Evolutionary conservation across 352 stramenopile species (phyloP).

Genomic region (Chrysophaeum taylorii): DNA sequence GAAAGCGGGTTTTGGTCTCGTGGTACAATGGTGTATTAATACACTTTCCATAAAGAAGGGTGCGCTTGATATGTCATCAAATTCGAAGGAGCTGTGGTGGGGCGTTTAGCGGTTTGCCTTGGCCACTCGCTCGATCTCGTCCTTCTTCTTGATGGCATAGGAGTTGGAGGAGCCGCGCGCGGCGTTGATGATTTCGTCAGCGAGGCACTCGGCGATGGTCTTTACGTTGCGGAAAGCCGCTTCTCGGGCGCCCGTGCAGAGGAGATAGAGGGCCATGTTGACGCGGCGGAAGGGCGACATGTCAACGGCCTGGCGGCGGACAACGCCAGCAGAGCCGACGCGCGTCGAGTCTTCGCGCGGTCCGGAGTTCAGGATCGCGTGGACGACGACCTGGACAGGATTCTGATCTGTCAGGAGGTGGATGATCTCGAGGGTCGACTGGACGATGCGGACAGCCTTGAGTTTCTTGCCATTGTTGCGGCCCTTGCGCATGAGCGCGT

Average conservation of each 20-base stretch:
- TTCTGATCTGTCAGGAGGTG: constrained; percentile 98
- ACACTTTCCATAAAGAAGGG: too few species aligned
- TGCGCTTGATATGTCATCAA: too few species aligned
- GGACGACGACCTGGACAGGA: constrained; percentile 88
- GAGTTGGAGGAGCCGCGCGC: constrained; percentile 98
- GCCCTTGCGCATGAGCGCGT: constrained; percentile 95
- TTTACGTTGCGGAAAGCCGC: constrained; percentile 99
- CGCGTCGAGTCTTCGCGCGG: constrained; percentile 98
- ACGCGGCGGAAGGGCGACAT: constrained; percentile 97
- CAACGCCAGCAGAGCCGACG: constrained; percentile 95
- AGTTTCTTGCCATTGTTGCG: constrained; percentile 99
- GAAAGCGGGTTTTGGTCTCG: too few species aligned
- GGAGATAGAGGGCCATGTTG: constrained; percentile 97
- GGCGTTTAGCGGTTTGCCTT: constrained; percentile 99
- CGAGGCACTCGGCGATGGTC: constrained; percentile 97
- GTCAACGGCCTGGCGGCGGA: constrained; percentile 98
- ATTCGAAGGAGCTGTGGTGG: too few species aligned
- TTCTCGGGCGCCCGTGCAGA: constrained; percentile 92
- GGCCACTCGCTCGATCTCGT: constrained; percentile 99
- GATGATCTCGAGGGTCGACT: constrained; percentile 99
- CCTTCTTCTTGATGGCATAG: constrained; percentile 99
- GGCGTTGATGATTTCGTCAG: constrained; percentile 99
- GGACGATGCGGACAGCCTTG: constrained; percentile 94
- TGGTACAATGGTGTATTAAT: too few species aligned
- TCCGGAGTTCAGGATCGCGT: constrained; percentile 80